Evolutionary conservation across 1,139 yeast genomes (phyloP).

Genomic region (Pichia inconspicua): DNA sequence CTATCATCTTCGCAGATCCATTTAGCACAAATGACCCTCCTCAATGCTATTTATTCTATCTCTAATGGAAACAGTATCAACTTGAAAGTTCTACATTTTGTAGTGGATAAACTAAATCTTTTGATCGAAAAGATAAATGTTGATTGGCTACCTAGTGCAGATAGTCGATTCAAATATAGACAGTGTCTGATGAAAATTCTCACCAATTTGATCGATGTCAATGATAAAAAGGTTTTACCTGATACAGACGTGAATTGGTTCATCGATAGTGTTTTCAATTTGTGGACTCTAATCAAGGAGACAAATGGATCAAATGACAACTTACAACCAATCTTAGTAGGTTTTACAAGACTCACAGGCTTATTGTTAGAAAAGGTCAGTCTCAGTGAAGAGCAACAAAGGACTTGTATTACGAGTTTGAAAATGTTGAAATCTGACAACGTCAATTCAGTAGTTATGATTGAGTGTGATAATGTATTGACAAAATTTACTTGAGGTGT

Average conservation of each 20-base stretch:
- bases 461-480: constrained; percentile 29
- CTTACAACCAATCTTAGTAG: constrained; percentile 58
- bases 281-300: constrained; percentile 8
- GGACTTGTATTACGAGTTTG: constrained; percentile 23
- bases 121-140: constrained; percentile 5
- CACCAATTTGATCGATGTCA: constrained; percentile 3
- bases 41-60: constrained; percentile 7
- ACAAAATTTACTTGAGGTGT: neutral
- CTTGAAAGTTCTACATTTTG: constrained; percentile 4
- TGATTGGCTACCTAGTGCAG: constrained; percentile 10
- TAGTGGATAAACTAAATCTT: neutral
- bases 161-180: constrained; percentile 12
- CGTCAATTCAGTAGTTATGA: constrained; percentile 32
- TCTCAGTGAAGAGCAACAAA: constrained; percentile 5
- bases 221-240: neutral
- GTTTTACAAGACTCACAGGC: constrained; percentile 26
- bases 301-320: constrained; percentile 31
- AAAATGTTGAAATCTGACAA: constrained; percentile 26
- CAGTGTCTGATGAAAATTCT: constrained; percentile 4
- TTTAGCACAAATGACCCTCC: constrained; percentile 1
- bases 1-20: neutral
- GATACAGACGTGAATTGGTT: neutral
- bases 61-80: constrained; percentile 6
- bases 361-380: constrained; percentile 5
- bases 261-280: neutral